Base-by-base conservation (phyloP, 805 yeast species). In the Torulaspora maleeae region DNA sequence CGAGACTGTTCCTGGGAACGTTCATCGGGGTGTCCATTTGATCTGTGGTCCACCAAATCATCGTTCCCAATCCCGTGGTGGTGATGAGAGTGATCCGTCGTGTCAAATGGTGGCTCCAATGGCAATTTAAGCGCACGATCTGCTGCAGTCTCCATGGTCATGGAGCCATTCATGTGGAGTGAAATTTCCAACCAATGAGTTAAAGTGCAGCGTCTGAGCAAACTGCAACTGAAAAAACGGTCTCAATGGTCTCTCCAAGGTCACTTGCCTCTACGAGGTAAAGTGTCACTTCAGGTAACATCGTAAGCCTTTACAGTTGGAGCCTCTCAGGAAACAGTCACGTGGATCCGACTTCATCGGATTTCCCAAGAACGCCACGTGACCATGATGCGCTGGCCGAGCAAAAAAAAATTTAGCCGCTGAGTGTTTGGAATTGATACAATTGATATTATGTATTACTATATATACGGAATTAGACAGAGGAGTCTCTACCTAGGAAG, bases 401-500 rank as follows among this genome's bases (percentile, higher is more conserved):
- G 10, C 10, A 5, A 17, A 12, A 33, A 33, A 33, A 33, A 17
- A 35, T 13, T 30, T 39, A 39, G 43, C 43, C 43, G 43, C 43
- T 36, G 43, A 39, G 43, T 13, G 20, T 32, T 10, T 9, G 10
- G 22, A 24, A 16, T 38, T 30, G 32, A 19, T 39, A 39, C 43
- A 39, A 22, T 34, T 24, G n/a, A 27, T 33, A 32, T 32, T 32
- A 17, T 25, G 32, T 27, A 38, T 29, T 29, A n/a, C 10, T 29
- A 13, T 29, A 32, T 32, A 32, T 16, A 32, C 11, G 35, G 12
- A 27, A 25, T 52, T 51, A 57, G 52, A 61, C 55, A 55, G 71
- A 66, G 10, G 73, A 83, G 69, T 90, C 96, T 74, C 98, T 86
- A 50, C 98, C 98, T 60, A 91, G 86, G 64, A 88, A 71, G 54